Conservation (phyloP, 495 filamentous ascomycete genomes). For the Neurospora sp. region DNA sequence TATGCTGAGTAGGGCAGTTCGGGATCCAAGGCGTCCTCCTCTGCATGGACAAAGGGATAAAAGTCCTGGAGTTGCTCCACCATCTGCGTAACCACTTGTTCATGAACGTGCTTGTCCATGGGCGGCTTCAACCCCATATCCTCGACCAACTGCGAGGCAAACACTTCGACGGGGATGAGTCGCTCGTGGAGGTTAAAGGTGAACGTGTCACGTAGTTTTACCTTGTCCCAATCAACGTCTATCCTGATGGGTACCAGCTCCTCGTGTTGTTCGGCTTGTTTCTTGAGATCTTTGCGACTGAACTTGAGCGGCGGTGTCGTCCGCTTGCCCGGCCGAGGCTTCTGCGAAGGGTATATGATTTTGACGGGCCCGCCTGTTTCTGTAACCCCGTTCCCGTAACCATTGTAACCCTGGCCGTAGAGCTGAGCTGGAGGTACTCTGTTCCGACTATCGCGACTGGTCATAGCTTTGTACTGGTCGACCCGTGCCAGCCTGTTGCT, state of each 20-base stretch:
- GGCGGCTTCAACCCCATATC: conserved; percentile 69
- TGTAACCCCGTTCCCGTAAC: conserved; percentile 78
- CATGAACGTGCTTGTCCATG: conserved; percentile 56
- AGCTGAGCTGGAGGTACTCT: conserved; percentile 37
- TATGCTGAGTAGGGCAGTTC: conserved; percentile 86
- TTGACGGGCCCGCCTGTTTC: conserved; percentile 44
- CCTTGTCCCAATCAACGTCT: conserved; percentile 91
- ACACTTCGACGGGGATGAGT: conserved; percentile 63
- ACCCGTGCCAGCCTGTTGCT: conserved; percentile 28
- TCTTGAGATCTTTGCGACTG: conserved; percentile 63
- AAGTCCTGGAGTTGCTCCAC: conserved; percentile 87
- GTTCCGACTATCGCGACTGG: conserved; percentile 11
- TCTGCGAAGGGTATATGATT: conserved; percentile 66
- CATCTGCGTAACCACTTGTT: conserved; percentile 70
- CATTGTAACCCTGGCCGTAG: conserved; percentile 73
- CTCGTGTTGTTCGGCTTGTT: conserved; percentile 81
- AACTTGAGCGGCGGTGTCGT: conserved; percentile 61
- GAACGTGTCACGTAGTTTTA: conserved; percentile 94
- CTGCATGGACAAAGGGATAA: conserved; percentile 79
- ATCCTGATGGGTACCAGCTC: conserved; percentile 84
- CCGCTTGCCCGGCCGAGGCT: conserved; percentile 63
- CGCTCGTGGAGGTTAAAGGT: conserved; percentile 97
- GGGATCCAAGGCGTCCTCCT: conserved; percentile 84
- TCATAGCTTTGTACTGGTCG: conserved; percentile 41
- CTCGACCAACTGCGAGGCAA: conserved; percentile 82